These are phyloP conservation scores for Aspergillus sp. DNA, from an alignment of 2,329 filamentous ascomycete species.

Conservation along the genomic window DNA sequence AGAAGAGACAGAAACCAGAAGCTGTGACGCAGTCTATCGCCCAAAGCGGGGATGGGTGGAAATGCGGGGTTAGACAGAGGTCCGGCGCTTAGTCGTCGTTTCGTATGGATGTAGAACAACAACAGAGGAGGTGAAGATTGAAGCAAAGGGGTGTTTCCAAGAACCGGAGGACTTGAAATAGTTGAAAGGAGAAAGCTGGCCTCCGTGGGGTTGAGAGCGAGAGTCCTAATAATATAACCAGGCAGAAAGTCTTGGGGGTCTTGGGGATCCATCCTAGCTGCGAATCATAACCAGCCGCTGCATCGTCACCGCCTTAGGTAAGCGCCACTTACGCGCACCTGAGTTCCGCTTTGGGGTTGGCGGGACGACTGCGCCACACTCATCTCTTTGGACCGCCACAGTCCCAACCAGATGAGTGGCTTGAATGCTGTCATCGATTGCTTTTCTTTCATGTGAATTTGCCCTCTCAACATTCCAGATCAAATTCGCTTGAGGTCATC, in stretches of 20 bases:
- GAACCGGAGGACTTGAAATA: too few relatives aligned
- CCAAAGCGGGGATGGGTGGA: neutral
- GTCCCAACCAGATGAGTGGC: too few relatives aligned
- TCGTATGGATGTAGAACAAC: neutral
- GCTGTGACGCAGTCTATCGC: neutral
- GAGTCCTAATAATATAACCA: neutral
- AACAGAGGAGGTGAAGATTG: too few relatives aligned
- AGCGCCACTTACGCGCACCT: neutral
- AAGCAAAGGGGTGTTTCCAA: too few relatives aligned
- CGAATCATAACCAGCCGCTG: neutral
- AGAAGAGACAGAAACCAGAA: neutral
- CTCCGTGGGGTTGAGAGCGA: constrained; percentile 1
- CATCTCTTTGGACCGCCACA: too few relatives aligned
- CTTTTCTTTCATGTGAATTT: too few relatives aligned
- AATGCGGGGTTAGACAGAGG: neutral
- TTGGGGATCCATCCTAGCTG: constrained; percentile 4
- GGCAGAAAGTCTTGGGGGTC: constrained; percentile 13
- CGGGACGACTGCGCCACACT: too few relatives aligned
- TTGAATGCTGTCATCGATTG: too few relatives aligned
- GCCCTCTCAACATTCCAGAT: too few relatives aligned
- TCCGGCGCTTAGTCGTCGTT: neutral
- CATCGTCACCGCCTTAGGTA: neutral
- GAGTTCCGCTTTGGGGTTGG: too few relatives aligned
- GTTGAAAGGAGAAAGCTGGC: constrained; percentile 4
- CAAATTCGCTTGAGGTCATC: too few relatives aligned